These are phyloP conservation scores for Pichia exigua DNA, from an alignment of 805 yeast genomes.

Conservation along the genomic window DNA sequence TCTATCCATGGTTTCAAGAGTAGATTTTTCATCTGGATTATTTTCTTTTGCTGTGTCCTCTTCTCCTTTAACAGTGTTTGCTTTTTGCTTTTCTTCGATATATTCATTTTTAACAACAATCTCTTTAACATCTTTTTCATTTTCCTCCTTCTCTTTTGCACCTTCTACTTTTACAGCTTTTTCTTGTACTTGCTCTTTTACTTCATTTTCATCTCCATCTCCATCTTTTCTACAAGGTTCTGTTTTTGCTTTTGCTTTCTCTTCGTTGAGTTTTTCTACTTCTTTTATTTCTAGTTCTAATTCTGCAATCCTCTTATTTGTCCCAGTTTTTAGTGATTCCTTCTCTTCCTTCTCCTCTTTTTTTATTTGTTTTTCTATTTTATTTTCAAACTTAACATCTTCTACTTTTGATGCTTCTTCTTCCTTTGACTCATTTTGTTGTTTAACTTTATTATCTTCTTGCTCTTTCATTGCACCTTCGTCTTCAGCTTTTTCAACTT, in stretches of 20 bases:
- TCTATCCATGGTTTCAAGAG: not conserved
- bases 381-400: slow-evolving; percentile 1
- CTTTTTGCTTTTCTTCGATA: too few species aligned
- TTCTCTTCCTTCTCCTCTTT: slow-evolving; percentile 2
- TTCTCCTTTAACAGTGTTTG: too few species aligned
- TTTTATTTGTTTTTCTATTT: not conserved
- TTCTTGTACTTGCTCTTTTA: not conserved
- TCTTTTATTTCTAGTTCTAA: slow-evolving; percentile 1
- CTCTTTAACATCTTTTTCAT: not conserved
- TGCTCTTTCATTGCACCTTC: not conserved
- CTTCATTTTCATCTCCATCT: not conserved
- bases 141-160: not conserved
- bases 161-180: too few species aligned
- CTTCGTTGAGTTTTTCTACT: not conserved
- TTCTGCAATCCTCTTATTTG: not conserved
- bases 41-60: too few species aligned
- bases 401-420: not conserved
- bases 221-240: not conserved
- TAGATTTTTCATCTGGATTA: not conserved
- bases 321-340: too few species aligned
- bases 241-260: not conserved
- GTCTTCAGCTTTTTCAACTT: not conserved
- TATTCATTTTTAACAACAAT: too few species aligned
- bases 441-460: slow-evolving; percentile 1
- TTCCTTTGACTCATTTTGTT: slow-evolving; percentile 4